These are phyloP conservation scores for Euphorbia lathyris DNA, from an alignment of 345 rosid genomes.

Conservation along the genomic window DNA sequence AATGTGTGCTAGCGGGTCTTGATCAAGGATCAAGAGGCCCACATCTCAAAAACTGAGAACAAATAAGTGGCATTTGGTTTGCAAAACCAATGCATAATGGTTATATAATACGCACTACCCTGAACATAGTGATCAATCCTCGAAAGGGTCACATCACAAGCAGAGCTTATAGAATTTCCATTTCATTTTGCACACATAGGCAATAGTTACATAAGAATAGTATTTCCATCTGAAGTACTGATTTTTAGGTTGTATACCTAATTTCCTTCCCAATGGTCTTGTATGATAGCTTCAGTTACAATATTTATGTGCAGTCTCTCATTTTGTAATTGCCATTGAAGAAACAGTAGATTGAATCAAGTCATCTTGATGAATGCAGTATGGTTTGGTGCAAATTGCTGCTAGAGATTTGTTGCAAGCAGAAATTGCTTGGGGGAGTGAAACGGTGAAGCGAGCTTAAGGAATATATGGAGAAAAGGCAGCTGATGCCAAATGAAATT, in stretches of 20 bases:
- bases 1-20: not conserved
- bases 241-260: not conserved
- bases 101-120: not conserved
- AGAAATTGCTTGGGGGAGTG: constrained; percentile 74
- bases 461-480: too few relatives aligned
- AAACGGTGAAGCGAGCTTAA: constrained; percentile 69
- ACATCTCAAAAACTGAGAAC: not conserved
- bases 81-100: not conserved
- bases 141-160: not conserved
- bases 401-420: constrained; percentile 86
- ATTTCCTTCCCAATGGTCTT: not conserved
- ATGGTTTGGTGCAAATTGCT: constrained; percentile 85
- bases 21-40: not conserved
- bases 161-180: not conserved
- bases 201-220: not conserved
- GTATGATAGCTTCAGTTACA: constrained; percentile 9
- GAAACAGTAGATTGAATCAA: constrained; percentile 24
- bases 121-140: not conserved
- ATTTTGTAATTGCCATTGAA: constrained; percentile 15
- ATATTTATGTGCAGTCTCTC: constrained; percentile 6
- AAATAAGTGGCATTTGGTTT: not conserved
- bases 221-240: not conserved
- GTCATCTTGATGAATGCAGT: constrained; percentile 57
- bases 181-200: not conserved
- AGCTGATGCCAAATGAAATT: too few relatives aligned